These are phyloP conservation scores for Chrysosporium queenslandicum DNA, from an alignment of 2,329 filamentous ascomycete species.

Conservation along the genomic window DNA sequence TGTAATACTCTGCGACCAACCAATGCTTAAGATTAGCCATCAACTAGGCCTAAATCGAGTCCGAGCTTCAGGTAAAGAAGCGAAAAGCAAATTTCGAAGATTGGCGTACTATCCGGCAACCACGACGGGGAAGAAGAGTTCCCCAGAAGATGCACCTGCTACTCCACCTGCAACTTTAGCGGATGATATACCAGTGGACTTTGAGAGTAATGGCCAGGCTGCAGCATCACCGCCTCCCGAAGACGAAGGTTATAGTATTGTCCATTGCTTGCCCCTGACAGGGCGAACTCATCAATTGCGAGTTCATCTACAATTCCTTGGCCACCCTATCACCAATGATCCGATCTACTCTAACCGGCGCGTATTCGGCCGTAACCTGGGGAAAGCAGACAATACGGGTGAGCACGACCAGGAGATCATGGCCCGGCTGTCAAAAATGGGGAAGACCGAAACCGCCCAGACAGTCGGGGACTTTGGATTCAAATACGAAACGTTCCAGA, in stretches of 20 bases:
- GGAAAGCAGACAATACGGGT: slow-evolving; percentile 53
- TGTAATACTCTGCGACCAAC: slow-evolving; percentile 84
- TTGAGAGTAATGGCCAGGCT: slow-evolving; percentile 14
- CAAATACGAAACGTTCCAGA: slow-evolving; percentile 59
- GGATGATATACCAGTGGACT: slow-evolving; percentile 16
- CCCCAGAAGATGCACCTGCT: slow-evolving; percentile 7
- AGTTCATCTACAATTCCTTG: slow-evolving; percentile 88
- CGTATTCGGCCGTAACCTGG: slow-evolving; percentile 78
- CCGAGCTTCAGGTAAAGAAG: slow-evolving; percentile 82
- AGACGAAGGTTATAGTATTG: slow-evolving; percentile 75
- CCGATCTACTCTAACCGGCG: slow-evolving; percentile 93
- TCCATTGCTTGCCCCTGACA: slow-evolving; percentile 85
- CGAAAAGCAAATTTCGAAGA: slow-evolving; percentile 81
- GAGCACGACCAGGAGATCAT: slow-evolving; percentile 86
- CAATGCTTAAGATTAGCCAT: slow-evolving; percentile 85
- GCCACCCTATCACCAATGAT: slow-evolving; percentile 92
- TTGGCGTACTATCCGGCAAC: slow-evolving; percentile 77
- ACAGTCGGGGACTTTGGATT: slow-evolving; percentile 46
- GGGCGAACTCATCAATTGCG: slow-evolving; percentile 90
- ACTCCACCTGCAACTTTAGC: slow-evolving; percentile 13
- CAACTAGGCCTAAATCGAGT: slow-evolving; percentile 91
- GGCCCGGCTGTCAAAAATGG: slow-evolving; percentile 74
- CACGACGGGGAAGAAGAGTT: slow-evolving; percentile 18
- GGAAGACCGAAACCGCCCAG: slow-evolving; percentile 83
- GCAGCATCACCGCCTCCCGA: slow-evolving; percentile 31